A percentile compares a stretch with the other conserved stretches of the same genome.
Conservation (phyloP, 2,329 filamentous ascomycete species). For the Aureobasidium sp. region DNA sequence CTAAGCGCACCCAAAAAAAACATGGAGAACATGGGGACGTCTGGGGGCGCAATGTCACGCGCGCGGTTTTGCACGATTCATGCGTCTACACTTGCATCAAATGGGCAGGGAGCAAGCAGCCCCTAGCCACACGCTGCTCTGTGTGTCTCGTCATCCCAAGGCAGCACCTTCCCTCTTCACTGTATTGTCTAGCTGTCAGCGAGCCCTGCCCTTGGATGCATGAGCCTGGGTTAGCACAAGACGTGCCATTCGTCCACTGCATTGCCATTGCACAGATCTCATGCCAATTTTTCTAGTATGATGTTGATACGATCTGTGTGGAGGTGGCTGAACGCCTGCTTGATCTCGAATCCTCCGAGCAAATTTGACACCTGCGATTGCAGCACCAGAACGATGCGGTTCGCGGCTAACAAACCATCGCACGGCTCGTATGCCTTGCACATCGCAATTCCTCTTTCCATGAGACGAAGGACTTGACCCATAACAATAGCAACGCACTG, state of each 20-base stretch:
- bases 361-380: slow-evolving; percentile 3
- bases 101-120: background rate
- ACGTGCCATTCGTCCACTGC: background rate
- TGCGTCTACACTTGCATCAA: background rate
- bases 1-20: slow-evolving; percentile 6
- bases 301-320: slow-evolving; percentile 8
- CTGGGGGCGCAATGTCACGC: slow-evolving; percentile 11
- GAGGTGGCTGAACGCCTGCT: slow-evolving; percentile 9
- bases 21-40: slow-evolving; percentile 12
- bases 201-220: background rate
- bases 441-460: background rate
- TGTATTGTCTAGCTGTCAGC: background rate
- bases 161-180: background rate
- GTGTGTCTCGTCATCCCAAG: slow-evolving; percentile 1
- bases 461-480: background rate
- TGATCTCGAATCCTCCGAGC: slow-evolving; percentile 9
- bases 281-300: background rate
- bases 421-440: background rate
- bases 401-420: background rate
- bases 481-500: background rate
- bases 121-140: background rate
- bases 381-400: background rate
- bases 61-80: slow-evolving; percentile 4
- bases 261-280: slow-evolving; percentile 2
- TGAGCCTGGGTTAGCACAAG: background rate